Evolutionary conservation across 2,329 filamentous ascomycete genomes (phyloP), one percentile per base, ranked within the genome.

Genomic region (Penicillium sp.): DNA sequence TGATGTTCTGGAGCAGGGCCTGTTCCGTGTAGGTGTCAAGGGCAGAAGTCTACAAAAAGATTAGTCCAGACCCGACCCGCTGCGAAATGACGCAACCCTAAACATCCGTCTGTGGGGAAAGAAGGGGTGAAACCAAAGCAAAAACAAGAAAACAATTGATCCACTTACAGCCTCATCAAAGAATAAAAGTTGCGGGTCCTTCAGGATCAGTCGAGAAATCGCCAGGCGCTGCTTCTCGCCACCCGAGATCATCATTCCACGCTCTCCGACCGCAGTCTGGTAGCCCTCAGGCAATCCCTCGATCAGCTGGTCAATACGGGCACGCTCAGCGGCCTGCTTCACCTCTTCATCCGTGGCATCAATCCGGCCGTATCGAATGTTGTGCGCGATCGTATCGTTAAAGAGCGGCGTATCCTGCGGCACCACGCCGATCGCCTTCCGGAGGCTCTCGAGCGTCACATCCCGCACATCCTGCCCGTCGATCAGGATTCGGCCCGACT

Each of bases 331-430:
- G 0, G 91, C 94, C 27, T 86, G 86, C 12, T 85, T 72, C 7
- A 99, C 88, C 54, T 87, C 81, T 29, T 91, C 90, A 9, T 82
- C 79, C 0, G 86, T 82, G 0, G 93, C 92, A 45, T 86, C 84
- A 60, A 97, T 83, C 62, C 89, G 85, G 49, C 94, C 94, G 72
- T 99, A 99, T 59, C 86, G 88, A 67, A 99, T 96, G 71, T 99
- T 99, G 73, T 97, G 91, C 69, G 89, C 89, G 55, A 99, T 93
- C 0, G 92, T 94, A 69, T 96, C 92, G 72, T 99, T 99, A 80
- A 99, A 99, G 1, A 99, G 81, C 0, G 94, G 92, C 0, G 94
- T 97, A 66, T 99, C 94, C 72, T 99, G 95, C 0, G 94, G 94
- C 0, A 99, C 94, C 15, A 99, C 93, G 22, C 94, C 94, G 60